Evolutionary conservation across 805 yeast species (phyloP), one percentile per base, ranked within the genome.

Genomic region (Peterozyma xylosa): DNA sequence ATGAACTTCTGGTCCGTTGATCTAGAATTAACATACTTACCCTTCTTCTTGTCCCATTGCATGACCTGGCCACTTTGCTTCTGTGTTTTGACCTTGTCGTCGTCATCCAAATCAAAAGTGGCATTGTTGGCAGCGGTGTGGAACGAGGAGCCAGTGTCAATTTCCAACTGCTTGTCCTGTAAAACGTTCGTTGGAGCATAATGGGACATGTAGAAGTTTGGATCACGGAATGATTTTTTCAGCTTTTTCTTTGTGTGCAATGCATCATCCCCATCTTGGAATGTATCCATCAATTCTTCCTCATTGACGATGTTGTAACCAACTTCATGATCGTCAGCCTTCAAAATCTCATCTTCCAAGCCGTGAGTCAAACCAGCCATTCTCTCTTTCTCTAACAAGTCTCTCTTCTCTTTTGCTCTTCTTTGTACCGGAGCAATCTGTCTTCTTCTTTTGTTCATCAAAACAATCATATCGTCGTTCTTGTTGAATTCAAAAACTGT

Each of bases 1-100:
- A 93, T 93, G 64, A 73, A 91, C 66, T 87, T 90, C 64, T 82
- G 77, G 56, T 87, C 95, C 16, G 82, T 69, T 50, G 93, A 86
- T 55, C 76, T 81, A 15, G 86, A 72, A 60, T 86, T 86, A 57
- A 90, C 76, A 63, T 86, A 91, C 51, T 88, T 88, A 56, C 95
- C 93, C 63, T 86, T 83, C 75, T 88, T 87, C 63, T 77, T 86
- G 66, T 91, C 97, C 99, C 99, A 91, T 58, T 78, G 75, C 73
- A 85, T 82, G 17, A 81, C 79, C 39, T 75, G 78, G 46, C 73
- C 71, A 3, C 73, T 68, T 58, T 83, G 90, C 48, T 73, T 80
- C 60, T 83, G 82, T 40, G 66, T 76, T 56, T 76, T 81, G 37
- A 79, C 73, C 53, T 82, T 85, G 48, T 75, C 79, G 54, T 86